These are phyloP conservation scores for Beauveria caledonica DNA, from an alignment of 2,329 filamentous ascomycete species.

Conservation along the genomic window DNA sequence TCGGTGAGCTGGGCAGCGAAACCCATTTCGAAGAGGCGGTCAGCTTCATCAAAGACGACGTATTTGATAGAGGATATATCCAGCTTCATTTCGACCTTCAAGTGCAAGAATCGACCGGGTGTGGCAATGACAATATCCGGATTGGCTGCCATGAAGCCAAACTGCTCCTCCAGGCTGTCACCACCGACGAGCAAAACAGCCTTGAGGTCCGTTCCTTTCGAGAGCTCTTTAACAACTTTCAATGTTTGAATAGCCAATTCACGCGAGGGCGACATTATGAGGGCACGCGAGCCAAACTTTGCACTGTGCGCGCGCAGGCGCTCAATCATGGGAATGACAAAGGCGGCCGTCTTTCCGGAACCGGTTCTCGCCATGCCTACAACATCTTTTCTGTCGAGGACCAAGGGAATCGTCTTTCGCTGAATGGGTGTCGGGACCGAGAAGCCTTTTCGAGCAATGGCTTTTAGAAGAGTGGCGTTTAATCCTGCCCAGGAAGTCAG, in stretches of 20 bases:
- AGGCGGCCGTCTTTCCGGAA: slow-evolving; percentile 95
- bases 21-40: slow-evolving; percentile 97
- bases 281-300: slow-evolving; percentile 73
- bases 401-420: slow-evolving; percentile 87
- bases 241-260: slow-evolving; percentile 91
- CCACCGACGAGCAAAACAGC: slow-evolving; percentile 88
- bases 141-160: slow-evolving; percentile 84
- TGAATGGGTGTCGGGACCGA: slow-evolving; percentile 95
- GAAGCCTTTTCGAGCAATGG: slow-evolving; percentile 90
- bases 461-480: slow-evolving; percentile 75
- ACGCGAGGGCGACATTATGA: slow-evolving; percentile 86
- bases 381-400: slow-evolving; percentile 88
- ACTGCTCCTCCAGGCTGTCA: slow-evolving; percentile 93
- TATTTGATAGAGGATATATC: slow-evolving; percentile 89
- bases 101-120: slow-evolving; percentile 87
- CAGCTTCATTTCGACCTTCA: slow-evolving; percentile 93
- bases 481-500: slow-evolving; percentile 42
- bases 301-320: slow-evolving; percentile 80
- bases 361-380: slow-evolving; percentile 99
- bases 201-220: slow-evolving; percentile 82
- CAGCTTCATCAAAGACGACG: slow-evolving; percentile 95
- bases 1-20: slow-evolving; percentile 90
- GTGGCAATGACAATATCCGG: slow-evolving; percentile 97
- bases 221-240: slow-evolving; percentile 93
- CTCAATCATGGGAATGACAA: slow-evolving; percentile 98